Evolutionary conservation across 108 stramenopile genomes (phyloP).

Genomic region (Seminavis robusta): DNA sequence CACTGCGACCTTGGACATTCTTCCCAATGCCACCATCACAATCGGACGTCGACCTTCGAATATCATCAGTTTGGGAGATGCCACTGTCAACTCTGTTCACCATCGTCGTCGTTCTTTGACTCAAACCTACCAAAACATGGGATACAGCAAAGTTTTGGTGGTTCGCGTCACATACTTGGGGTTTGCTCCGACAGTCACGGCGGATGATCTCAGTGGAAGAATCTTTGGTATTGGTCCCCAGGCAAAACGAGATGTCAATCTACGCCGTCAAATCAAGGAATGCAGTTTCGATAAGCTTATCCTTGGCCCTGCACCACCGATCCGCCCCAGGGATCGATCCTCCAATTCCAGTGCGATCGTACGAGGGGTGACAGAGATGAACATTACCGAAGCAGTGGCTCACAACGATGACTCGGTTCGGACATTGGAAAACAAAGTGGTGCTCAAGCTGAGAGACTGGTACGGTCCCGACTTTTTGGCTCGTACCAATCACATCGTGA

Average conservation of each 20-base stretch:
- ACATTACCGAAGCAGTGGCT: neutral
- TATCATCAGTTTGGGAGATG: neutral
- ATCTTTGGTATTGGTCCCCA: conserved; percentile 1
- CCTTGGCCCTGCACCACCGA: neutral
- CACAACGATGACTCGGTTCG: neutral
- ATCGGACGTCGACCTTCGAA: neutral
- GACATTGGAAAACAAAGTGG: conserved; percentile 1
- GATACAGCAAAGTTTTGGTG: neutral
- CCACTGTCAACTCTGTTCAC: neutral
- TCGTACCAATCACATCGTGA: neutral
- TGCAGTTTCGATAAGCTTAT: neutral
- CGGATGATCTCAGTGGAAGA: neutral
- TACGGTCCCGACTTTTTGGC: neutral
- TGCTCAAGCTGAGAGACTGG: neutral
- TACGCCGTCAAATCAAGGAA: neutral
- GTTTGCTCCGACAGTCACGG: neutral
- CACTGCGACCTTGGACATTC: too few species aligned
- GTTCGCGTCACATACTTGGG: neutral
- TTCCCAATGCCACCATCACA: too few species aligned
- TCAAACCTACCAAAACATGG: too few species aligned
- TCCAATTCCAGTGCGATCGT: neutral
- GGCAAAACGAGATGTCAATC: neutral
- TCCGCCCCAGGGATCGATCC: too few species aligned
- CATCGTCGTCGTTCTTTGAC: neutral
- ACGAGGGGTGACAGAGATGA: neutral